Conservation (phyloP, 345 rosid genomes). For the Syzygium aromaticum region DNA sequence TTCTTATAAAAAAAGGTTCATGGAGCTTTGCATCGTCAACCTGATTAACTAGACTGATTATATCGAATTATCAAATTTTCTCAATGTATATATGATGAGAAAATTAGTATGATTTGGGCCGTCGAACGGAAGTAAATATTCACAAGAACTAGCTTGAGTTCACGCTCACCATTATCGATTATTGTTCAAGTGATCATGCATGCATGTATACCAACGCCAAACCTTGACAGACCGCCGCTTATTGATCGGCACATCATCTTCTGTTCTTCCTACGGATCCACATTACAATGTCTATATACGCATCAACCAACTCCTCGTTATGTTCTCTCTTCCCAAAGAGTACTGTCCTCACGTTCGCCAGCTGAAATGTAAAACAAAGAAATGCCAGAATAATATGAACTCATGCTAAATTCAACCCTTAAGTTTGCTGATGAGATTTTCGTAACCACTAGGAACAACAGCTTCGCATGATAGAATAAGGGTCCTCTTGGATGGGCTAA, state of each 20-base stretch:
- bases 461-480: not conserved
- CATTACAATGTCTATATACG: not conserved
- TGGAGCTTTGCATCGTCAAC: not conserved
- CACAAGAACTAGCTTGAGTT: not conserved
- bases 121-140: not conserved
- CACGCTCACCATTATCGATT: not conserved
- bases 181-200: not conserved
- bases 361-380: not conserved
- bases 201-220: not conserved
- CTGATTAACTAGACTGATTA: not conserved
- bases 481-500: not conserved
- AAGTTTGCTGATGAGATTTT: not conserved
- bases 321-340: not conserved
- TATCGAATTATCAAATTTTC: not conserved
- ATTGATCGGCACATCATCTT: not conserved
- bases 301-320: not conserved
- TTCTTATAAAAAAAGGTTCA: not conserved
- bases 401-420: not conserved
- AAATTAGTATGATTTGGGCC: not conserved
- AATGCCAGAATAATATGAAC: not conserved
- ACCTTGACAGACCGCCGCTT: not conserved
- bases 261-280: not conserved
- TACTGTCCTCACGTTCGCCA: not conserved
- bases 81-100: not conserved
- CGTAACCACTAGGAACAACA: not conserved